Evolutionary conservation across 768 basidiomycete species (phyloP), one percentile per base, ranked within the genome.

Genomic region (Auricularia auricula-judae): DNA sequence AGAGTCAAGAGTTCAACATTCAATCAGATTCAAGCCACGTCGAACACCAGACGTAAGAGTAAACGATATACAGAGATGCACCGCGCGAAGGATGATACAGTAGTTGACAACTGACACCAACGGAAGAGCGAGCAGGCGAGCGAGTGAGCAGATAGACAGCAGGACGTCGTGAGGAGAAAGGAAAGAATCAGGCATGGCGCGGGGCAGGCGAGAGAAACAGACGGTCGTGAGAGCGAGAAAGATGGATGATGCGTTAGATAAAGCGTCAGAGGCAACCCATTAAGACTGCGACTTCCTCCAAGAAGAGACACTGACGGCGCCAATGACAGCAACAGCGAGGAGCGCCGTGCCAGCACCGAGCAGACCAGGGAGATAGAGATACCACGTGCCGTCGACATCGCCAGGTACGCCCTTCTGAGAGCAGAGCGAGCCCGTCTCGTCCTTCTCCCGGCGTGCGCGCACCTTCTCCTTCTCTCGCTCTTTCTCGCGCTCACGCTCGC

Each of bases 301-400:
- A 78, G 75, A 74, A 43, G 88, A 88, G 72, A 92, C 83, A 66
- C 89, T 88, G 67, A 92, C 74, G 4, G 87, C 87, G 2, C 89
- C 88, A 23, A 91, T 85, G 42, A 89, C 86, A 0, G 88, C 87
- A 23, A 89, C 86, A 23, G 91, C 87, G 53, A 91, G 78, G 64
- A 92, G 71, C 54, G 90, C 90, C 23, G 89, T 91, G n/a, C 89
- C 90, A 33, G 89, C 90, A 8, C 90, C 90, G 5, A 92, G 85
- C 67, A 92, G 73, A 33, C 88, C 86, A 3, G 90, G 90, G 47
- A 92, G 76, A 66, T 89, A 88, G 61, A 91, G 69, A 69, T 89
- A 91, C 90, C 90, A 92, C 29, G 88, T 80, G 73, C 78, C 82
- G 64, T 90, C 88, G 44, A 86, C 77, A 35, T 58, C 63, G 29